Evolutionary conservation across 345 rosid species (phyloP).

Genomic region (Aurinia saxatilis): DNA sequence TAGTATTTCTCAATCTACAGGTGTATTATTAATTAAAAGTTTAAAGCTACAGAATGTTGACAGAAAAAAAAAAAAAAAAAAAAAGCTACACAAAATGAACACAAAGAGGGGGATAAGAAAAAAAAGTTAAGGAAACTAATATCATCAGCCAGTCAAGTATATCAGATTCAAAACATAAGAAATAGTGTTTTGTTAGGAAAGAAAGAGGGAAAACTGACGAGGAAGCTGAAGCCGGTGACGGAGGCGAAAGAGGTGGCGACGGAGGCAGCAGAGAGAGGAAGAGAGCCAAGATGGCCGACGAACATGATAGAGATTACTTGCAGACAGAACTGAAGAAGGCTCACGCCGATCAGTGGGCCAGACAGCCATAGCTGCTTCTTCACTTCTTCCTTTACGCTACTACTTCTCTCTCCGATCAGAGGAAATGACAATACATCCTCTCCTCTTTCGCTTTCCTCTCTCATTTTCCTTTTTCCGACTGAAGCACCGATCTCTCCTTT

Average conservation of each 20-base stretch:
- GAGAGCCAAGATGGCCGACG: constrained; percentile 65
- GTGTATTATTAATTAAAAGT: not conserved
- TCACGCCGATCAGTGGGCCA: constrained; percentile 15
- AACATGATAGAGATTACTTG: constrained; percentile 40
- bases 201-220: constrained; percentile 26
- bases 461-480: not conserved
- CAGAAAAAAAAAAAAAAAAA: too few relatives aligned
- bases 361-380: constrained; percentile 29
- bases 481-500: too few relatives aligned
- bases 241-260: constrained; percentile 43
- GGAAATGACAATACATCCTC: constrained; percentile 15
- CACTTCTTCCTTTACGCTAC: constrained; percentile 19
- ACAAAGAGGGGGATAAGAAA: too few relatives aligned
- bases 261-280: constrained; percentile 45
- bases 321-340: constrained; percentile 23
- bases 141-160: too few relatives aligned
- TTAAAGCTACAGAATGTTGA: too few relatives aligned
- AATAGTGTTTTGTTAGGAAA: not conserved
- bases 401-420: not conserved
- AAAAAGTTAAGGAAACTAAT: too few relatives aligned
- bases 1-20: not conserved
- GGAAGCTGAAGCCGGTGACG: constrained; percentile 44
- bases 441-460: constrained; percentile 2
- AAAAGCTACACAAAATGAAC: too few relatives aligned
- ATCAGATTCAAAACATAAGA: too few relatives aligned